Base-by-base conservation (phyloP, 169 alveolate species). In the Fabrea salina region DNA sequence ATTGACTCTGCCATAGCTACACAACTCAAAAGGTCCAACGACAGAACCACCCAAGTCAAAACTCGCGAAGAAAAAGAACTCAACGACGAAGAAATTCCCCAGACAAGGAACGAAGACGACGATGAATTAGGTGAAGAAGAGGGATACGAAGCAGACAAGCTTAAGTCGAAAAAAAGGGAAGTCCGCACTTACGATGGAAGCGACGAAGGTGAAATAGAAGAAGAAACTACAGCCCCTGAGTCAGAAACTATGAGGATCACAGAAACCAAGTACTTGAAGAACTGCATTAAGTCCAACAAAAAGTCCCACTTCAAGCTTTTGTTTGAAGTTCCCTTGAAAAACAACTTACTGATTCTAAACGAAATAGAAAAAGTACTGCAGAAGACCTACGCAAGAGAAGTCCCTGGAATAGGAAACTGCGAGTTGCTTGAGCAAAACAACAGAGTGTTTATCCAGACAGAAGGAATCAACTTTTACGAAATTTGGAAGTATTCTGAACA, bases 391-490 rank as follows among this genome's bases (percentile, higher is more conserved):
- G 30, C 44, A 19, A 11, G 61, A 11, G 59, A 67, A 67, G 30
- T 41, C 2, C 61, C 13, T 13, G 78, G 78, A 19, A 44, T 67
- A 1, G 59, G 59, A 13, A 37, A 43, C 16, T 37, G 56, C 4
- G 41, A 41, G 61, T 56, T 44, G 3, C 13, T 70, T 76, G 19
- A 49, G 19, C 44, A 66, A 49, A 19, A 35, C 3, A 67, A 56
- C 27, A 85, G 77, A 75, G 86, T 80, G 66, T 59, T 74, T 37
- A 83, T 94, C 37, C 79, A 84, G 68, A 87, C 94, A 11, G 95
- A 88, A 83, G 98, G 98, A 44, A 81, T 89, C 40, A 47, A 59
- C 11, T 49, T 53, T 66, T n/a, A 57, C 13, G 74, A 43, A 5
- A 27, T 41, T 7, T 79, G 50, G 64, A 16, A 27, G 6, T 39